Conservation (phyloP, 768 basidiomycete genomes). For the Hortiboletus campestris region DNA sequence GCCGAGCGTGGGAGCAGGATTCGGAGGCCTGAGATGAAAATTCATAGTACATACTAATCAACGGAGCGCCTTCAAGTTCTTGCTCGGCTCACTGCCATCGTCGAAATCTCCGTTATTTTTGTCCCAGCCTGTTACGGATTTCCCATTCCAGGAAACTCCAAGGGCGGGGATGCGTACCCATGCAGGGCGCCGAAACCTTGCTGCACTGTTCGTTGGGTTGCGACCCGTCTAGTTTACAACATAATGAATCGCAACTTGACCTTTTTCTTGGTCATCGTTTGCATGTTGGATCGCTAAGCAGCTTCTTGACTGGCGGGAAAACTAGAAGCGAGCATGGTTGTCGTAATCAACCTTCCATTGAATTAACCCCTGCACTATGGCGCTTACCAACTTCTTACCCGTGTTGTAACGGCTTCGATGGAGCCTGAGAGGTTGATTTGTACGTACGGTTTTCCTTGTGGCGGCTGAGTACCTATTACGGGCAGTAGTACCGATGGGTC, state of each 20-base stretch:
- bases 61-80: background rate
- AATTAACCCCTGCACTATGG: background rate
- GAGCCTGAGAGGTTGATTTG: background rate
- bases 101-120: conserved; percentile 24
- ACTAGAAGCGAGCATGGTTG: background rate
- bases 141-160: conserved; percentile 11
- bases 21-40: conserved; percentile 1
- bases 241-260: background rate
- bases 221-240: background rate
- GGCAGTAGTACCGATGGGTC: background rate
- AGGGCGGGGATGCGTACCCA: background rate
- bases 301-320: conserved; percentile 3
- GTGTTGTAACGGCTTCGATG: background rate
- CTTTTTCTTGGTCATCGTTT: background rate
- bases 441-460: conserved; percentile 11
- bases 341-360: background rate
- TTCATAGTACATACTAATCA: background rate
- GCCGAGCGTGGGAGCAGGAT: conserved; percentile 7
- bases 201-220: background rate
- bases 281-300: background rate
- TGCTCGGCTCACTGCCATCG: background rate
- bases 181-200: conserved; percentile 6
- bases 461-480: conserved; percentile 2
- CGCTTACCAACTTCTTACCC: background rate
- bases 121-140: conserved; percentile 7